These are phyloP conservation scores for Phialocephala subalpina DNA, from an alignment of 2,329 filamentous ascomycete species.

Conservation along the genomic window DNA sequence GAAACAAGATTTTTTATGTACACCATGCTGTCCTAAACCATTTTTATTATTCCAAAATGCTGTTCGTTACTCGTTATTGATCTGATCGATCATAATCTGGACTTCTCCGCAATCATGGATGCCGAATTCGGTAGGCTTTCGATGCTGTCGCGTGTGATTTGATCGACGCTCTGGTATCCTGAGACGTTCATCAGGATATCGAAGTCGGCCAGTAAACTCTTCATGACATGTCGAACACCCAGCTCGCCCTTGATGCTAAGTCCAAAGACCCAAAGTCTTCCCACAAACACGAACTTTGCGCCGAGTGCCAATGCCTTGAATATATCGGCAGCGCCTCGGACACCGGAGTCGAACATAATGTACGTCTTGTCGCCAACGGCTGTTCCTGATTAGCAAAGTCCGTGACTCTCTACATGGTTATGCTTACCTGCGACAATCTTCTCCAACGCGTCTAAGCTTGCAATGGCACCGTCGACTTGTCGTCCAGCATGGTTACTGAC, in stretches of 20 bases:
- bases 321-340: slow-evolving; percentile 63
- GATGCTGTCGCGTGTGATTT: slow-evolving; percentile 54
- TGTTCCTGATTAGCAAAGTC: slow-evolving; percentile 12
- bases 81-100: slow-evolving; percentile 30
- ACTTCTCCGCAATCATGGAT: slow-evolving; percentile 47
- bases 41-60: no score
- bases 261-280: slow-evolving; percentile 67
- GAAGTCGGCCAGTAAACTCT: slow-evolving; percentile 66
- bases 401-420: neutral
- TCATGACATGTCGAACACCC: slow-evolving; percentile 68
- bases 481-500: slow-evolving; percentile 66
- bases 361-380: slow-evolving; percentile 33
- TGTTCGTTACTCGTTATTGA: neutral
- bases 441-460: slow-evolving; percentile 66
- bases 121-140: slow-evolving; percentile 53
- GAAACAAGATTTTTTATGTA: neutral
- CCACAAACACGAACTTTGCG: slow-evolving; percentile 68
- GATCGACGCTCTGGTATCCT: slow-evolving; percentile 59
- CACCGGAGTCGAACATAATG: slow-evolving; percentile 60
- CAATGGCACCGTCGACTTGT: slow-evolving; percentile 57
- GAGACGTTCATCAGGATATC: slow-evolving; percentile 68
- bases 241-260: slow-evolving; percentile 66
- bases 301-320: slow-evolving; percentile 68
- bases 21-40: neutral
- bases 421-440: slow-evolving; percentile 58